These are phyloP conservation scores for Taiwanofungus camphoratus DNA, from an alignment of 1,284 basidiomycete species.

Conservation along the genomic window DNA sequence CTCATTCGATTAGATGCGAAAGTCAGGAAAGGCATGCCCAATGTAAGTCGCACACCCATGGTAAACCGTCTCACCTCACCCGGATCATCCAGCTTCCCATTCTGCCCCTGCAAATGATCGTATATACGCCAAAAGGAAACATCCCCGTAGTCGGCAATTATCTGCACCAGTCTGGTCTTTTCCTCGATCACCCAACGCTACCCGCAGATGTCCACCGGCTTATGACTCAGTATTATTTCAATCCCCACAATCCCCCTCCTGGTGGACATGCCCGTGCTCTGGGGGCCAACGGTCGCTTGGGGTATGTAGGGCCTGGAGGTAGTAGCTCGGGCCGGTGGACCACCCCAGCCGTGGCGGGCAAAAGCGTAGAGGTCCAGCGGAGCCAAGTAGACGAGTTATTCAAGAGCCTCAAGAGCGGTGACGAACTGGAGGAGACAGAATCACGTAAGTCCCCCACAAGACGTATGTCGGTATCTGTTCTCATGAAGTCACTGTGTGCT, in stretches of 20 bases:
- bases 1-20: slow-evolving; percentile 82
- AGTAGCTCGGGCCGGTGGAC: slow-evolving; percentile 49
- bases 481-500: too few relatives aligned
- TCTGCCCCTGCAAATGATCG: slow-evolving; percentile 77
- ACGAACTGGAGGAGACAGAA: slow-evolving; percentile 82
- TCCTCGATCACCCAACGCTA: slow-evolving; percentile 77
- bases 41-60: slow-evolving; percentile 40
- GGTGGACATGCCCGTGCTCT: slow-evolving; percentile 53
- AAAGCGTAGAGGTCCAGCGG: slow-evolving; percentile 87
- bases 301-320: slow-evolving; percentile 35
- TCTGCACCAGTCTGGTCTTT: slow-evolving; percentile 61
- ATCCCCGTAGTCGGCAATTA: slow-evolving; percentile 76
- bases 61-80: slow-evolving; percentile 5
- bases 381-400: slow-evolving; percentile 94
- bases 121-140: slow-evolving; percentile 91
- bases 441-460: slow-evolving; percentile 59
- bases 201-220: slow-evolving; percentile 55
- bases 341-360: slow-evolving; percentile 55
- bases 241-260: slow-evolving; percentile 82
- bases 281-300: slow-evolving; percentile 34
- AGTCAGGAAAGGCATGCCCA: slow-evolving; percentile 55
- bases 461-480: too few relatives aligned
- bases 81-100: slow-evolving; percentile 57
- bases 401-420: slow-evolving; percentile 80
- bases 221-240: slow-evolving; percentile 68